Base-by-base conservation (phyloP, 805 yeast species). In the Lachancea thermotolerans region DNA sequence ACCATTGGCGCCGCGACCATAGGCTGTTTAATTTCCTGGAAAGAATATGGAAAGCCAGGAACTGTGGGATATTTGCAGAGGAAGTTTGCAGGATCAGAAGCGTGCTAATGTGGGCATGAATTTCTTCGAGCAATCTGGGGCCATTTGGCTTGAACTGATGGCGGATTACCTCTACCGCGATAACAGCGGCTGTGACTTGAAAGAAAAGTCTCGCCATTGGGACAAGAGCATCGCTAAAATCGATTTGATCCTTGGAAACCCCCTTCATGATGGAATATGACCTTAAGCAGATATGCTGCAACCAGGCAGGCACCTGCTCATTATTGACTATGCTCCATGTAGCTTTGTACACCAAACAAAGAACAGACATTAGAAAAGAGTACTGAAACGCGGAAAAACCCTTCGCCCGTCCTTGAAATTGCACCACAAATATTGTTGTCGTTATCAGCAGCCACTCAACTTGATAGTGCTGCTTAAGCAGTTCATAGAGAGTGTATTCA, bases 271-370 rank as follows among this genome's bases (percentile, higher is more conserved):
- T 14, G 2, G 46, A 18, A 12, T 53, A 51, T 6, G 50, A 42
- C 21, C 45, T 42, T 5, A 21, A 25, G 6, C 48, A 70, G 3
- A 64, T 31, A 0, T 46, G 47, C 10, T 58, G 49, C 16, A 66
- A 38, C 42, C 68, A 56, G 1, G 16, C 4, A 0, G 89, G 88
- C 1, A 81, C 63, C 1, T 46, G 40, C 47, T 78, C 79, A 4
- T 83, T 84, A 49, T 79, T 78, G 8, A 73, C 72, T 37, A 67
- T 54, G 21, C 74, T 77, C 62, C 77, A 79, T 17, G 70, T 57
- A 7, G 77, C 49, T 53, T 85, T 85, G 67, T 79, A 84, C 36
- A 69, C 64, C 28, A 79, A 59, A 4, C 80, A 68, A 3, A 76
- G 48, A 1, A 72, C 56, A 0, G 73, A 63, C 2, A 81, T 55